Evolutionary conservation across 805 yeast genomes (phyloP), one percentile per base, ranked within the genome.

Genomic region (Wickerhamomyces bovis): DNA sequence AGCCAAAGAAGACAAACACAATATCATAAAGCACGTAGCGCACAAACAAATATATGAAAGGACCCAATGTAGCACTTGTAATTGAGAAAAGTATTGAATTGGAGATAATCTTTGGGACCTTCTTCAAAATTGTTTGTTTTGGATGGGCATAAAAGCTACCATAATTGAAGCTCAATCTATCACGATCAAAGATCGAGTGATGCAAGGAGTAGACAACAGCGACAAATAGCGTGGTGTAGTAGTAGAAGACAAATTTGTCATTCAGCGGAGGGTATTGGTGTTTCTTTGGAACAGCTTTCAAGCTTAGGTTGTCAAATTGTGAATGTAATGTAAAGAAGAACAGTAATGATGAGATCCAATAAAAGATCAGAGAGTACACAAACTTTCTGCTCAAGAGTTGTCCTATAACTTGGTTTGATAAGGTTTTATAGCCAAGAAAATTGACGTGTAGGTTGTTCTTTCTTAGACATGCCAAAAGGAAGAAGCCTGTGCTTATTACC

Each of bases 171-270:
- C 64, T 59, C 38, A 85, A 64, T 48, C 77, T 71, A 60, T 80
- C 81, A 50, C 78, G 67, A 58, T 81, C 84, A 47, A 77, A 71
- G 0, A 76, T 53, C 13, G 76, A 53, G 56, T 76, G 83, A 49
- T 76, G 80, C 2, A 69, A 43, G 8, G 81, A 56, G 60, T 83
- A 85, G 8, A 70, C 31, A 0, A 70, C 28, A 0, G 80, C 75
- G 8, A 72, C 55, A 22, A 69, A 60, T 1, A 65, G 11, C 22
- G 75, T 65, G 39, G 67, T 70, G 55, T 69, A 77, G 75, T 79
- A 76, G 53, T 64, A 76, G 55, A 67, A 78, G 4, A 79, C 70
- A 66, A 64, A 70, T 39, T 68, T 59, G 52, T 72, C 76, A 50
- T 70, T 72, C 41, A 71, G 44, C 38, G 67, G 67, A 4, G 76